These are phyloP conservation scores for Diplogelasinospora grovesii DNA, from an alignment of 495 filamentous ascomycete genomes.

Conservation along the genomic window DNA sequence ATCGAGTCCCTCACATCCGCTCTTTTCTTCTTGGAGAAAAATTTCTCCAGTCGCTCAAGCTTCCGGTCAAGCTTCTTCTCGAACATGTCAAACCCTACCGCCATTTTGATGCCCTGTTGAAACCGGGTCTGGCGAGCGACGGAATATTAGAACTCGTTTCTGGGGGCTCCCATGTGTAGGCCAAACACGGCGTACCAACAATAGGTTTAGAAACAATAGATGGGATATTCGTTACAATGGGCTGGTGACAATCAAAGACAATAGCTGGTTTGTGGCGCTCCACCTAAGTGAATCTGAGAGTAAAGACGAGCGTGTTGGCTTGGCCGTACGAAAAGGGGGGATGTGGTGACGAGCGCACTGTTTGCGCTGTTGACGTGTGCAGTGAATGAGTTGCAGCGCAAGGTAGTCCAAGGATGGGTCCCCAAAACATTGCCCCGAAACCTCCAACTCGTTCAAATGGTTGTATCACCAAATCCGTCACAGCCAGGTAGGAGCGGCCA, in stretches of 20 bases:
- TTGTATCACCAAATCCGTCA: conserved; percentile 5
- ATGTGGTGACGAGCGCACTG: background rate
- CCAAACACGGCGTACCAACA: no score
- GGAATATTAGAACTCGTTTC: no score
- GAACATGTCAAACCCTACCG: conserved; percentile 14
- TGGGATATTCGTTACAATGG: no score
- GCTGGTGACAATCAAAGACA: no score
- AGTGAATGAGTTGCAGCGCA: background rate
- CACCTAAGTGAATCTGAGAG: no score
- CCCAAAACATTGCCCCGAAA: conserved; percentile 2
- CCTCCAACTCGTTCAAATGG: conserved; percentile 6
- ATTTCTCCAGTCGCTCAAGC: conserved; percentile 23
- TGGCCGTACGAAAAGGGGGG: no score
- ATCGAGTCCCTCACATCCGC: background rate
- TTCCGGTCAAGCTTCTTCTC: conserved; percentile 18
- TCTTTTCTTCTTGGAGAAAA: conserved; percentile 24
- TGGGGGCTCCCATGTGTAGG: no score
- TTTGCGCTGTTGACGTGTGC: background rate
- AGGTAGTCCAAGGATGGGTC: no score
- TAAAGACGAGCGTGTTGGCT: no score
- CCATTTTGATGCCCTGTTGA: conserved; percentile 13
- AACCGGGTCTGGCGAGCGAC: no score
- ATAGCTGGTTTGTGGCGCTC: no score
- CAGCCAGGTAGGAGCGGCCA: conserved; percentile 4
- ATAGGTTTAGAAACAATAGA: no score